A percentile compares a stretch with the other conserved stretches of the same genome.
Evolutionary conservation across 768 basidiomycete species (phyloP).

Genomic region (Serendipita sp.): DNA sequence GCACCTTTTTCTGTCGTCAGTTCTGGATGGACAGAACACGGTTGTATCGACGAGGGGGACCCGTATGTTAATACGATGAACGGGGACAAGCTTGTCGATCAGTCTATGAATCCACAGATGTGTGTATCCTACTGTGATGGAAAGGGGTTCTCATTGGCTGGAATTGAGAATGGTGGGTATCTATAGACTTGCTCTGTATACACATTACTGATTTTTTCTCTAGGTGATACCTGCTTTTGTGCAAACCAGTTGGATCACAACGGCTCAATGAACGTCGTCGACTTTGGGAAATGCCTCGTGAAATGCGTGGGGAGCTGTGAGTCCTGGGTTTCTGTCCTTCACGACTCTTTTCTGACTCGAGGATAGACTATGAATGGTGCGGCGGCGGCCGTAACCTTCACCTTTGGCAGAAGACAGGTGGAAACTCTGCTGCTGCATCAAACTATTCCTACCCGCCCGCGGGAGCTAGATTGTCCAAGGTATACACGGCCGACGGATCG

Average conservation of each 20-base stretch:
- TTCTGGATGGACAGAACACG: background rate
- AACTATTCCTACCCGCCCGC: background rate
- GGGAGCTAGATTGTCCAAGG: background rate
- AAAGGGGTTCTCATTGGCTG: conserved; percentile 4
- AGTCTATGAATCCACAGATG: conserved; percentile 1
- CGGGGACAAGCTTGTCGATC: background rate
- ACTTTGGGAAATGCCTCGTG: background rate
- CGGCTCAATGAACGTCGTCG: background rate
- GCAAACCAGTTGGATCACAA: background rate
- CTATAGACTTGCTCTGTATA: background rate
- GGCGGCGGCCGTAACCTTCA: conserved; percentile 5
- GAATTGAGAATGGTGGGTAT: background rate
- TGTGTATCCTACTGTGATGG: background rate
- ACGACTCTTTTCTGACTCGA: background rate
- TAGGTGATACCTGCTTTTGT: conserved; percentile 1
- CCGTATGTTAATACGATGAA: conserved; percentile 1
- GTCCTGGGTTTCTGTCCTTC: background rate
- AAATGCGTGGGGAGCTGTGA: background rate
- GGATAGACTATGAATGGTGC: conserved; percentile 3
- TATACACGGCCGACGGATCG: background rate
- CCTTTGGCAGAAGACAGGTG: background rate
- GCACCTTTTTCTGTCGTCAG: background rate
- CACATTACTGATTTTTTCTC: background rate
- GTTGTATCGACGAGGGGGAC: background rate
- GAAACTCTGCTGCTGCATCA: background rate